Base-by-base conservation (phyloP, 2,329 filamentous ascomycete species). In the Ophiostoma pallidulum region DNA sequence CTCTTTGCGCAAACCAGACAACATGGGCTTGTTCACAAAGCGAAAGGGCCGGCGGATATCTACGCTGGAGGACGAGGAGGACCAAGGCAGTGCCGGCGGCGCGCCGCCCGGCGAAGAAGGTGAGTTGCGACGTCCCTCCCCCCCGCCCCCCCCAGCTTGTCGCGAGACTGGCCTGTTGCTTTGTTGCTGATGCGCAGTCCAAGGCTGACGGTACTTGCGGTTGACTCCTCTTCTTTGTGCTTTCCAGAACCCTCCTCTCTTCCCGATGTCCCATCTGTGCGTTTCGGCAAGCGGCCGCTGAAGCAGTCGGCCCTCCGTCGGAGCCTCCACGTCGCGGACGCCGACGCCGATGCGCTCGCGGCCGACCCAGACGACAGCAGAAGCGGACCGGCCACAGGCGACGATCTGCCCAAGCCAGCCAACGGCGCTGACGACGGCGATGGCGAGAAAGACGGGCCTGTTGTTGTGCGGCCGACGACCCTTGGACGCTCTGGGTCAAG, bases 31-130 rank as follows among this genome's bases (percentile, higher is more conserved):
- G 6, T 81, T 82, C 49, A 69, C 67, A 2, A 82, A 78, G 58
- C 67, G 78, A 54, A 89, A 92, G 57, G 81, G 86, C 40, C 83
- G 86, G 55, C 84, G 89, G 59, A 85, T 95, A 56, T 83, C 80
- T 40, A 71, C 78, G 0, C 72, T 78, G 36, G 84, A 87, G 38
- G 78, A 82, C 12, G 80, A 86, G 4, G 82, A 81, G 1, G 68
- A 69, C 33, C 44, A 38, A n/a, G 41, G 20, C 16, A 48, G 2
- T 44, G 53, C n/a, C n/a, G 41, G 44, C 4, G 50, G 53, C 2
- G 44, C 50, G 8, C 33, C 61, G 1, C 43, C 51, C 1, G 49
- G 57, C 2, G 54, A 41, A 32, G 51, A 42, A 55, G 60, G 60
- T 52, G 60, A 66, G 53, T 65, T 67, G 72, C 63, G 19, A 50